Percentiles rank a stretch among this genome's conserved stretches.
These are phyloP conservation scores for Pseudonitzschia multistriata DNA, from an alignment of 108 stramenopile genomes.

Conservation along the genomic window DNA sequence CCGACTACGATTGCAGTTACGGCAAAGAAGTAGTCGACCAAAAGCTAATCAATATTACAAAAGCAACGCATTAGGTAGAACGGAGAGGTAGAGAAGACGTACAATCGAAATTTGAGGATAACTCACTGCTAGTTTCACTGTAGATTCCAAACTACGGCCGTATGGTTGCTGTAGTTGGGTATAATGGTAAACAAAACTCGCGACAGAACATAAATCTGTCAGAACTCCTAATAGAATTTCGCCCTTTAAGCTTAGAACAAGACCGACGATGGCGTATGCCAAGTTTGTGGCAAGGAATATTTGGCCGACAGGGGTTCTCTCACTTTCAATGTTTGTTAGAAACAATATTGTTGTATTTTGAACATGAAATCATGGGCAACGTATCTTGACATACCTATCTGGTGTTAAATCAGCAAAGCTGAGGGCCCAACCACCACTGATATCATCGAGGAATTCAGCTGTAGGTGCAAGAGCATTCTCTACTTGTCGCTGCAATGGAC, in stretches of 20 bases:
- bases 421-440: slow-evolving; percentile 68
- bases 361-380: not conserved
- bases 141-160: slow-evolving; percentile 9
- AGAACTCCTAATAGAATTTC: slow-evolving; percentile 59
- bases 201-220: slow-evolving; percentile 67
- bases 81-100: not conserved
- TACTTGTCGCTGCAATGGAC: not conserved
- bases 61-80: not conserved
- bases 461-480: slow-evolving; percentile 42
- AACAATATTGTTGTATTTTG: not conserved
- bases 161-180: slow-evolving; percentile 52
- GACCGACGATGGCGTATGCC: slow-evolving; percentile 63
- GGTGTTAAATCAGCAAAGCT: slow-evolving; percentile 78
- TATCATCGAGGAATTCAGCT: slow-evolving; percentile 58
- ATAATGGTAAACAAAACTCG: slow-evolving; percentile 79
- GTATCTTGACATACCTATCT: slow-evolving; percentile 20
- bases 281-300: slow-evolving; percentile 79
- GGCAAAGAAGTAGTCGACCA: slow-evolving; percentile 75
- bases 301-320: slow-evolving; percentile 52
- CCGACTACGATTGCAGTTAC: slow-evolving; percentile 41
- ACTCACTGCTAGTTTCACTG: slow-evolving; percentile 56
- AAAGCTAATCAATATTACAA: slow-evolving; percentile 14
- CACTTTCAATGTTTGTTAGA: slow-evolving; percentile 22
- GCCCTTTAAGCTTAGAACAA: slow-evolving; percentile 48
- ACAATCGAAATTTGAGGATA: not conserved